phyloP scores from a whole-genome alignment of 2,329 filamentous ascomycete genomes.

The Phialophora tarda region DNA sequence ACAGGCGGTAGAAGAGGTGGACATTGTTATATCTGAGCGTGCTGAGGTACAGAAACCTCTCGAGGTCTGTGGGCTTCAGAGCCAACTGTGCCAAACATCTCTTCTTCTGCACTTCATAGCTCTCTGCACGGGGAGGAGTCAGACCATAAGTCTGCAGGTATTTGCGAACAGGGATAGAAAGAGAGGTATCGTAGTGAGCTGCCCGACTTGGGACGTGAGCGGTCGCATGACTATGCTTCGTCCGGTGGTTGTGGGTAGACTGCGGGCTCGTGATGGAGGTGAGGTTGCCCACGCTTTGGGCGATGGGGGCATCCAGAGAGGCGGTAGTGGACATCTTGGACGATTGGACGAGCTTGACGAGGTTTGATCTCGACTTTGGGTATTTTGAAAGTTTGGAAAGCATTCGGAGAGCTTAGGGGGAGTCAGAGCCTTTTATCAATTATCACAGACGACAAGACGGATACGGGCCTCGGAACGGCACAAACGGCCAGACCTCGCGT shows the following conservation, averaged over 20 bases:
- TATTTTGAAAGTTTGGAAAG: slow-evolving; percentile 33
- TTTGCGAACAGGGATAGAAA: slow-evolving; percentile 57
- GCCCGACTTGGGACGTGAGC: slow-evolving; percentile 38
- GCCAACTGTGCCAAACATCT: slow-evolving; percentile 57
- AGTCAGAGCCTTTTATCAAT: slow-evolving; percentile 8
- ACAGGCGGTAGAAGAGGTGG: slow-evolving; percentile 58
- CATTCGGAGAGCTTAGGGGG: slow-evolving; percentile 27
- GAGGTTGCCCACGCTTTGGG: slow-evolving; percentile 23
- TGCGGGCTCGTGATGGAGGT: slow-evolving; percentile 21
- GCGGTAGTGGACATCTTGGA: slow-evolving; percentile 28
- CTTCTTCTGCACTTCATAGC: slow-evolving; percentile 56
- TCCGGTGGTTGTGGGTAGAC: slow-evolving; percentile 22
- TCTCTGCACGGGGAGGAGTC: slow-evolving; percentile 56
- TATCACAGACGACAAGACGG: background rate
- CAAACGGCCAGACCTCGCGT: slow-evolving; percentile 9
- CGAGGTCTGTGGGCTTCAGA: slow-evolving; percentile 54
- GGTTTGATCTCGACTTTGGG: slow-evolving; percentile 26
- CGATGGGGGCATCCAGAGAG: slow-evolving; percentile 25
- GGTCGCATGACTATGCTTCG: slow-evolving; percentile 34
- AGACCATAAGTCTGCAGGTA: slow-evolving; percentile 59
- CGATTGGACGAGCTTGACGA: slow-evolving; percentile 27
- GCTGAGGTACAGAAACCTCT: slow-evolving; percentile 58
- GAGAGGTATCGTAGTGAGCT: slow-evolving; percentile 56
- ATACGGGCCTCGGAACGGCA: slow-evolving; percentile 16
- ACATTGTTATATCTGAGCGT: slow-evolving; percentile 58